Base-by-base conservation (phyloP, 768 basidiomycete genomes). In the Tremella fuciformis region DNA sequence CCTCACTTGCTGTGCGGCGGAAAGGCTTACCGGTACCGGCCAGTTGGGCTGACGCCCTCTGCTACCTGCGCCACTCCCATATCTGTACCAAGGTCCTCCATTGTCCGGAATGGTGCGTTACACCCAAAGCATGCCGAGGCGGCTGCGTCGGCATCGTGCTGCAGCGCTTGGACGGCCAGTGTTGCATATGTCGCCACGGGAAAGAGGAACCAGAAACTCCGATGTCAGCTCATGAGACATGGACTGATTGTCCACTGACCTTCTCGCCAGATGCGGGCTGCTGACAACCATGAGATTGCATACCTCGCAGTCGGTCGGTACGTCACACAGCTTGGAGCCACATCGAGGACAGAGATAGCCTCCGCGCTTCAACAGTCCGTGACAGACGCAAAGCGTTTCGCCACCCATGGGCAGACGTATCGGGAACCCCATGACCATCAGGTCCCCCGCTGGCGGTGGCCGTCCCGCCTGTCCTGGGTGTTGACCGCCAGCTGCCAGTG, bases 341-440 rank as follows among this genome's bases (percentile, higher is more conserved):
- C 96, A 99, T 37, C 96, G 83, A 2, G 96, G 96, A 76, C 96
- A 99, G 16, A 94, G 81, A 78, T 93, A 99, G 2, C 94, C 96
- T 61, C 89, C 88, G 75, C 86, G 87, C 77, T 89, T 91, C 77
- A 99, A 81, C 65, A 90, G 85, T 13, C 89, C 89, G 76, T 99
- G 96, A 72, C 96, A 99, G 7, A 86, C 89, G 70, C 96, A 99
- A 18, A 98, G 80, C 54, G 87, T 87, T 8, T 86, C 34, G 86
- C 86, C 2, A 87, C 88, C 9, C 85, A 84, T 65, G 0, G 93
- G 89, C 6, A 96, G 81, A 16, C 92, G 85, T 15, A 88, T 91
- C 1, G 96, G 96, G 78, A 99, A 99, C 8, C 96, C 96, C 91
- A 99, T 98, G 83, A 96, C 88, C 88, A 99, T 96, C 53, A 99